Conservation (phyloP, 1,284 basidiomycete genomes). For the Pterulicium gracile region DNA sequence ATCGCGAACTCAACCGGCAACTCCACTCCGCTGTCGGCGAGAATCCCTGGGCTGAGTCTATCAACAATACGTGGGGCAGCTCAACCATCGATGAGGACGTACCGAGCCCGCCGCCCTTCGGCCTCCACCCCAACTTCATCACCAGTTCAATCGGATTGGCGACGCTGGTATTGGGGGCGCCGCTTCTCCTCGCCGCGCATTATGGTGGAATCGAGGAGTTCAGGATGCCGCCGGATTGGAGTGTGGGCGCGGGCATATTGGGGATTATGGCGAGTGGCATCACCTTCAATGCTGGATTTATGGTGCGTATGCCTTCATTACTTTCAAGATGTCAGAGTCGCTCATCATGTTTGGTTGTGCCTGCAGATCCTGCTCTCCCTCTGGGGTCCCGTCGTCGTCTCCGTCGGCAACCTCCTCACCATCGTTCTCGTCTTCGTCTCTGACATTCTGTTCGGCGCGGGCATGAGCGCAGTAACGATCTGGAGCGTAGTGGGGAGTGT, state of each 20-base stretch:
- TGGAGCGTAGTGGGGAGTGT: slow-evolving; percentile 59
- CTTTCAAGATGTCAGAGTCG: no score
- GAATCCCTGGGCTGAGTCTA: no score
- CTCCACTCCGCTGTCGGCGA: slow-evolving; percentile 10
- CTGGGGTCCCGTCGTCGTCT: slow-evolving; percentile 81
- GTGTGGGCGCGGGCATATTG: slow-evolving; percentile 35
- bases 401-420: slow-evolving; percentile 74
- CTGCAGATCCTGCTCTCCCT: slow-evolving; percentile 59
- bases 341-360: slow-evolving; percentile 8
- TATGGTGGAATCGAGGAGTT: slow-evolving; percentile 48
- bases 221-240: slow-evolving; percentile 37
- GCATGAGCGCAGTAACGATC: slow-evolving; percentile 41
- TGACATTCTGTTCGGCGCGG: slow-evolving; percentile 56
- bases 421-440: slow-evolving; percentile 73
- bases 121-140: slow-evolving; percentile 66
- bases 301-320: slow-evolving; percentile 35
- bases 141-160: slow-evolving; percentile 58
- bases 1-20: slow-evolving; percentile 8
- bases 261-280: slow-evolving; percentile 59
- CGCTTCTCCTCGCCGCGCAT: slow-evolving; percentile 62
- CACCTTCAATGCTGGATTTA: slow-evolving; percentile 67
- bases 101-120: slow-evolving; percentile 56
- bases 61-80: neutral
- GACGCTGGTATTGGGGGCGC: slow-evolving; percentile 59
- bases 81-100: slow-evolving; percentile 23